Percentiles rank a stretch among this genome's conserved stretches.
Conservation (phyloP, 2,329 filamentous ascomycete species). For the Fusarium sp. region DNA sequence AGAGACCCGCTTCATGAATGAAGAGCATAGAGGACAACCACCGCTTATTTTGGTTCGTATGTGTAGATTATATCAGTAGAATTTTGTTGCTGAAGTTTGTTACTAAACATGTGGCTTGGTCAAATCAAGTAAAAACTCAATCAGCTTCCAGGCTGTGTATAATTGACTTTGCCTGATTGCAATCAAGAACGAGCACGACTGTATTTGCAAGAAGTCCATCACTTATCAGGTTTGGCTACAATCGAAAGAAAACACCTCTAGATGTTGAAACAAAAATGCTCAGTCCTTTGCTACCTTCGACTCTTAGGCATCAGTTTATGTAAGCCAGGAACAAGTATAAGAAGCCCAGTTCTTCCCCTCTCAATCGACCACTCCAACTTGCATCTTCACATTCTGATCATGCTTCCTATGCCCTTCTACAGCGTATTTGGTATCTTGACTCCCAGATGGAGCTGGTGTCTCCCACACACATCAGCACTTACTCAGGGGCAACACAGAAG, state of each 20-base stretch:
- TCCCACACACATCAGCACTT: too few relatives aligned
- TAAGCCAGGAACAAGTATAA: not conserved
- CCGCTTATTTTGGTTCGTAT: fast-evolving
- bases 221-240: fast-evolving
- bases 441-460: not conserved
- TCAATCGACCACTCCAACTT: not conserved
- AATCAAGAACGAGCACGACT: not conserved
- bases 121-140: not conserved
- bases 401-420: fast-evolving
- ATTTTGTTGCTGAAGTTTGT: not conserved
- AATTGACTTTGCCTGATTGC: too few relatives aligned
- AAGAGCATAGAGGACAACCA: not conserved
- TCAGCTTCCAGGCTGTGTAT: not conserved
- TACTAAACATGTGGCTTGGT: fast-evolving
- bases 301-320: not conserved
- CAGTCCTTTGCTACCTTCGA: not conserved
- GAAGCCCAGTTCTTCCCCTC: not conserved
- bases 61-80: too few relatives aligned
- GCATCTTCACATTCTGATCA: not conserved
- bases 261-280: fast-evolving
- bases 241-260: not conserved
- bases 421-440: fast-evolving
- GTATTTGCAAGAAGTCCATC: not conserved
- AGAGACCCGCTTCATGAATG: not conserved
- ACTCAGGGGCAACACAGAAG: not conserved